Evolutionary conservation across 176 grass and related monocot species (phyloP).

Genomic region (Juncus inflexus): DNA sequence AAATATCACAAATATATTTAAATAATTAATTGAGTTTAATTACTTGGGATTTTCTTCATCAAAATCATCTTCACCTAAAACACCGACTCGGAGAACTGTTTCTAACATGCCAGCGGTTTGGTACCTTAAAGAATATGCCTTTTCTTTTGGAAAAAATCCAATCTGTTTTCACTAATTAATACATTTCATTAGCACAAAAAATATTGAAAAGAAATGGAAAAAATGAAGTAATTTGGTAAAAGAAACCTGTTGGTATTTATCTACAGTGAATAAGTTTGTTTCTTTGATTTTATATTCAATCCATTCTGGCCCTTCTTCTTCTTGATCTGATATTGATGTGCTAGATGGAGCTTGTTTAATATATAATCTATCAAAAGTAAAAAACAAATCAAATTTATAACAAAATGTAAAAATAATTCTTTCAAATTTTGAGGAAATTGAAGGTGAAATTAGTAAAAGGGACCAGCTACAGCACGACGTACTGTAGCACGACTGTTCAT

Average conservation of each 20-base stretch:
- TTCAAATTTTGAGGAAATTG: not conserved
- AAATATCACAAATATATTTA: too few species aligned
- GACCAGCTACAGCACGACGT: too few species aligned
- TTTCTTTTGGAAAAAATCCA: slow-evolving; percentile 78
- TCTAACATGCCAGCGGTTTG: slow-evolving; percentile 92
- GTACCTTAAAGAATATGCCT: slow-evolving; percentile 81
- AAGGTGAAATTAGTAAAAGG: slow-evolving; percentile 8
- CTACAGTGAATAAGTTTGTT: slow-evolving; percentile 82
- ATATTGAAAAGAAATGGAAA: not conserved
- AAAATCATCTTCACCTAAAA: slow-evolving; percentile 84
- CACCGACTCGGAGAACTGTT: slow-evolving; percentile 71
- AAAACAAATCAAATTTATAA: slow-evolving; percentile 7
- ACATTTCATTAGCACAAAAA: slow-evolving; percentile 19
- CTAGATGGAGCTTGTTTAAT: slow-evolving; percentile 74
- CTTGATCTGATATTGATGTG: slow-evolving; percentile 43
- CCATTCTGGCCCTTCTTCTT: slow-evolving; percentile 73
- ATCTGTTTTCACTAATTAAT: slow-evolving; percentile 58
- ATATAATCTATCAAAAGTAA: slow-evolving; percentile 74
- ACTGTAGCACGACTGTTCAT: too few species aligned
- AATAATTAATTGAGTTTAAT: not conserved
- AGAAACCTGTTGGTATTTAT: slow-evolving; percentile 93
- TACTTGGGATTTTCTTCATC: slow-evolving; percentile 84
- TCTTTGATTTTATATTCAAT: slow-evolving; percentile 98
- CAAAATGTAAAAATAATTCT: not conserved
- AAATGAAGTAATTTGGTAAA: slow-evolving; percentile 6